Conservation (phyloP, 805 yeast genomes). For the Maudiozyma turicensis region DNA sequence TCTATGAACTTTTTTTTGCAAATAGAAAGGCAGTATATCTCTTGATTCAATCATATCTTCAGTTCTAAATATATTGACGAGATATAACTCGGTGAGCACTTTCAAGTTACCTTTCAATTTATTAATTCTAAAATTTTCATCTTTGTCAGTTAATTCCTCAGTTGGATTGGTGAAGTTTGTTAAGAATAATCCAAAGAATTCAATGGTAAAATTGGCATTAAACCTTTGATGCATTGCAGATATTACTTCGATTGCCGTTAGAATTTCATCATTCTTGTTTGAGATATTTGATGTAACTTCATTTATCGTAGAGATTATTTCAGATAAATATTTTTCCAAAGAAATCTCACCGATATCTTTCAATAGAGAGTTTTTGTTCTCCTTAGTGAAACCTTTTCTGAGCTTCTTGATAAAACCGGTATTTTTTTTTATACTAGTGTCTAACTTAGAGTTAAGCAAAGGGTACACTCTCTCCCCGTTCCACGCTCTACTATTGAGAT, state of each 20-base stretch:
- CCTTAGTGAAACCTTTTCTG: conserved; percentile 46
- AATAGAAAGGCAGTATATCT: conserved; percentile 36
- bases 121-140: conserved; percentile 32
- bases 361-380: conserved; percentile 37
- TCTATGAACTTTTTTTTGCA: conserved; percentile 28
- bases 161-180: conserved; percentile 32
- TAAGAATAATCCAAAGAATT: conserved; percentile 35
- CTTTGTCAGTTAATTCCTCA: conserved; percentile 31
- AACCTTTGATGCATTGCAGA: conserved; percentile 76
- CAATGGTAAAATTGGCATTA: conserved; percentile 40
- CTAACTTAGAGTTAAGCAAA: conserved; percentile 35
- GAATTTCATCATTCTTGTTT: conserved; percentile 45
- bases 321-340: conserved; percentile 66
- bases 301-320: conserved; percentile 48
- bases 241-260: conserved; percentile 55
- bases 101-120: conserved; percentile 41
- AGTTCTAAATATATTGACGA: conserved; percentile 46
- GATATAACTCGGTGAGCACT: conserved; percentile 46
- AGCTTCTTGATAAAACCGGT: conserved; percentile 69
- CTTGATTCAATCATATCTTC: conserved; percentile 33
- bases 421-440: conserved; percentile 74
- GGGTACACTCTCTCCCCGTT: conserved; percentile 34
- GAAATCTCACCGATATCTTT: conserved; percentile 56
- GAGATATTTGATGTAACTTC: conserved; percentile 49
- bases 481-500: conserved; percentile 45